Evolutionary conservation across 257 asterid species (phyloP), one percentile per base, ranked within the genome.

Genomic region (Knoxia roxburghii): DNA sequence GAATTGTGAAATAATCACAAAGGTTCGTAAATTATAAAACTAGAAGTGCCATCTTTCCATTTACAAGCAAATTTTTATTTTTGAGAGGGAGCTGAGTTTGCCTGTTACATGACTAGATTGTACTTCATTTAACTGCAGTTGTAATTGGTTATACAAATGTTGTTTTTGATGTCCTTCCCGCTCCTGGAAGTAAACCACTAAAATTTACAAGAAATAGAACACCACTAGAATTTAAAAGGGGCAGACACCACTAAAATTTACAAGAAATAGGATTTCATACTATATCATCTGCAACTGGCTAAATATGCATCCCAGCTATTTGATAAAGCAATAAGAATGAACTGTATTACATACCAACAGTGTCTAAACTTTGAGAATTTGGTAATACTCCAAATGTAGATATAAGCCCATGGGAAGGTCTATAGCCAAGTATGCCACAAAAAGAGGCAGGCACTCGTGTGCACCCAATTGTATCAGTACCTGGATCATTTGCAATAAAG

Each of bases 361-460:
- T 76, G 64, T 90, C 98, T 65, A 94, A 76, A 79, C 95, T 88
- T 82, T 88, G 96, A 35, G 98, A 91, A 74, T 78, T 89, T 68
- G 96, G 97, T 61, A 77, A 70, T 51, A 94, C 84, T 57, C 99
- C 96, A 76, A 90, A 74, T 35, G 89, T 65, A 68, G 95, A 84
- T 64, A 86, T 83, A 50, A 75, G 45, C 60, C 99, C 96, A 53
- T 94, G 97, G 53, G 98, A 88, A 24, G 99, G 90, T 73, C 89
- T 87, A 75, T 83, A 94, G 51, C 96, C 97, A 76, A 94, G 60
- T 76, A 94, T 68, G 66, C 96, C 85, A 81, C 94, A 88, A 76
- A 86, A 84, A 20, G 96, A 74, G 61, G 89, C 87, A 17, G 96
- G 90, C 41, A 73, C 73, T 79, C 95, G 77, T 54, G 86, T 52